phyloP scores from a whole-genome alignment of 495 filamentous ascomycete genomes.

The Choiromyces venosus region DNA sequence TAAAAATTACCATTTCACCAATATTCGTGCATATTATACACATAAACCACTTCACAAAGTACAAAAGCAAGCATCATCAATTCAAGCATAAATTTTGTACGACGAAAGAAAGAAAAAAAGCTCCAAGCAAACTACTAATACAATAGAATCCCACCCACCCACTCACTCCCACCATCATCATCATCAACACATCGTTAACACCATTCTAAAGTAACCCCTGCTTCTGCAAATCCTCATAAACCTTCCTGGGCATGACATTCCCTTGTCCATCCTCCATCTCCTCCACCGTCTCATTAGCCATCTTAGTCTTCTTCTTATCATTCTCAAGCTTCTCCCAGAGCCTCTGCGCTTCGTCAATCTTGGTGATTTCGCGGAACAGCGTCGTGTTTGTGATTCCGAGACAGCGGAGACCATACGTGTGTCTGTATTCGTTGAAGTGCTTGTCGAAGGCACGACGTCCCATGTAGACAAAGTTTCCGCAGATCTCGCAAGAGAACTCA shows the following conservation, averaged over 20 bases:
- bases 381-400: conserved; percentile 88
- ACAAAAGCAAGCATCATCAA: background rate
- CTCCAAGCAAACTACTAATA: background rate
- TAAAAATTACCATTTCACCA: no score
- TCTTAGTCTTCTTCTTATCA: conserved; percentile 73
- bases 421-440: conserved; percentile 89
- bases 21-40: background rate
- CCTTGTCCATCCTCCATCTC: conserved; percentile 98
- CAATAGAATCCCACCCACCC: no score
- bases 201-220: conserved; percentile 57
- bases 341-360: conserved; percentile 76
- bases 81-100: background rate
- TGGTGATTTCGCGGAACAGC: conserved; percentile 88
- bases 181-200: background rate
- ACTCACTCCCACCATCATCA: background rate
- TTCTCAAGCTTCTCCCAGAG: conserved; percentile 91
- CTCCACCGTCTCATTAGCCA: conserved; percentile 71
- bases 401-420: conserved; percentile 88
- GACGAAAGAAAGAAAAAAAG: background rate
- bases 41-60: background rate
- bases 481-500: conserved; percentile 92
- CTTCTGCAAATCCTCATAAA: conserved; percentile 80
- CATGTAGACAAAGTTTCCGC: conserved; percentile 97
- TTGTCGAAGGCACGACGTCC: conserved; percentile 94
- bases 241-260: conserved; percentile 97